These are phyloP conservation scores for Penicillium griseofulvum DNA, from an alignment of 2,329 filamentous ascomycete species.

Conservation along the genomic window DNA sequence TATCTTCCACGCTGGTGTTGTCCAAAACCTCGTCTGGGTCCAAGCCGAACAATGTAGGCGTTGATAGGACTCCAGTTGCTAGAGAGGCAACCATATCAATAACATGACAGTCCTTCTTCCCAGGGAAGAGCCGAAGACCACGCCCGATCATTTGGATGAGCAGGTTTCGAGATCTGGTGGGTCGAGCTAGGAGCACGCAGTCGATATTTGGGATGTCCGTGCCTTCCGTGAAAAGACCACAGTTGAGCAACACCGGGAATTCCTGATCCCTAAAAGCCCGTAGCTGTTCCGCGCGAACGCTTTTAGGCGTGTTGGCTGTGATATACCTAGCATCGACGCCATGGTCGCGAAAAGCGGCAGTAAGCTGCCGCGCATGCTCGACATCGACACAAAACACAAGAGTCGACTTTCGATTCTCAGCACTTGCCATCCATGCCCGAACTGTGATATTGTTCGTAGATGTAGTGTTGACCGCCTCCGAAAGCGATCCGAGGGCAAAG, in stretches of 20 bases:
- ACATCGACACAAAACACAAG: conserved; percentile 93
- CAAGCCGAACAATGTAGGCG: conserved; percentile 88
- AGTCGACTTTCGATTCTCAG: conserved; percentile 72
- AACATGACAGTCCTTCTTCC: conserved; percentile 85
- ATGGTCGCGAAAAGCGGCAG: conserved; percentile 69
- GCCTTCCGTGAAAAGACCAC: conserved; percentile 93
- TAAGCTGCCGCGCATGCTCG: conserved; percentile 73
- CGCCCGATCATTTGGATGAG: conserved; percentile 97
- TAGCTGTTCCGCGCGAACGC: conserved; percentile 67
- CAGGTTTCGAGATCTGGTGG: conserved; percentile 88
- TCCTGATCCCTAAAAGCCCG: conserved; percentile 72
- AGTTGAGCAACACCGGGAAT: conserved; percentile 88
- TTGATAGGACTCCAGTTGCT: conserved; percentile 79
- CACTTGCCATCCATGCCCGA: conserved; percentile 79
- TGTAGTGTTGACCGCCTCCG: conserved; percentile 75
- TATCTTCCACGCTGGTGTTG: conserved; percentile 60
- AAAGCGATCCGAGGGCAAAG: conserved; percentile 75
- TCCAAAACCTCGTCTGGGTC: conserved; percentile 76
- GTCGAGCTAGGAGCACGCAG: conserved; percentile 81
- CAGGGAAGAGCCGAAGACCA: conserved; percentile 77
- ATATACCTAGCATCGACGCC: conserved; percentile 83
- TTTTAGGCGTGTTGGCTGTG: conserved; percentile 73
- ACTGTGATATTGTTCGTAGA: conserved; percentile 81
- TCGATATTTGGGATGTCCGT: conserved; percentile 98
- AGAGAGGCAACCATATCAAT: conserved; percentile 94